phyloP scores from a whole-genome alignment of 176 grass and related monocot species.

The Carex parvula region DNA sequence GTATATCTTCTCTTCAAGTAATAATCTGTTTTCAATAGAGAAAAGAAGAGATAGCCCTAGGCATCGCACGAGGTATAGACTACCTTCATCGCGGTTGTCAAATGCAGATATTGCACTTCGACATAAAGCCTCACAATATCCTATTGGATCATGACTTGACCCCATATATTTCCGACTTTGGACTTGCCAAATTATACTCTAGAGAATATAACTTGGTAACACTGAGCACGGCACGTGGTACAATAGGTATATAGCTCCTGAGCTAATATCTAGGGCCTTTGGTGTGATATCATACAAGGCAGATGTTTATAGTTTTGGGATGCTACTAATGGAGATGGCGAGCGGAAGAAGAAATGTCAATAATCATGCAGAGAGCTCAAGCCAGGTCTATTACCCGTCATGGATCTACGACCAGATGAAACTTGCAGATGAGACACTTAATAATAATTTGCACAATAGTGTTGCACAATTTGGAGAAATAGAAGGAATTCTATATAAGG shows the following conservation, averaged over 20 bases:
- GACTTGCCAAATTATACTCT: conserved; percentile 50
- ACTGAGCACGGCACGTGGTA: conserved; percentile 48
- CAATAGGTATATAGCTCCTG: conserved; percentile 71
- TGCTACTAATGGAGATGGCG: conserved; percentile 33
- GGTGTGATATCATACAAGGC: conserved; percentile 45
- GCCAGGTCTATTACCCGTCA: neutral
- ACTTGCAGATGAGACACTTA: neutral
- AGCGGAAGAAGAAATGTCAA: neutral
- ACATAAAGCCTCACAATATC: conserved; percentile 68
- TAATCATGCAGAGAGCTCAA: neutral
- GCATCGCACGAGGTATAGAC: conserved; percentile 48
- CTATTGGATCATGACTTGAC: conserved; percentile 36
- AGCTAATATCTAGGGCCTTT: conserved; percentile 56
- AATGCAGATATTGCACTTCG: conserved; percentile 67
- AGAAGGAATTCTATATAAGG: conserved; percentile 49
- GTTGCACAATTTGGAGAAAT: conserved; percentile 2
- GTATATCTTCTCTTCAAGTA: conserved; percentile 34
- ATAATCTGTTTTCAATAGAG: conserved; percentile 22
- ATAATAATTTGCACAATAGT: neutral
- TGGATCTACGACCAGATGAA: conserved; percentile 47
- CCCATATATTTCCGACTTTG: conserved; percentile 60
- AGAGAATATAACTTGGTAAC: conserved; percentile 38
- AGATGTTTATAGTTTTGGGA: conserved; percentile 36
- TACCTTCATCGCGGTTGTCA: conserved; percentile 58
- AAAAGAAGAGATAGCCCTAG: conserved; percentile 38